Evolutionary conservation across 2,329 filamentous ascomycete genomes (phyloP).

Genomic region (Penicillium sp.): DNA sequence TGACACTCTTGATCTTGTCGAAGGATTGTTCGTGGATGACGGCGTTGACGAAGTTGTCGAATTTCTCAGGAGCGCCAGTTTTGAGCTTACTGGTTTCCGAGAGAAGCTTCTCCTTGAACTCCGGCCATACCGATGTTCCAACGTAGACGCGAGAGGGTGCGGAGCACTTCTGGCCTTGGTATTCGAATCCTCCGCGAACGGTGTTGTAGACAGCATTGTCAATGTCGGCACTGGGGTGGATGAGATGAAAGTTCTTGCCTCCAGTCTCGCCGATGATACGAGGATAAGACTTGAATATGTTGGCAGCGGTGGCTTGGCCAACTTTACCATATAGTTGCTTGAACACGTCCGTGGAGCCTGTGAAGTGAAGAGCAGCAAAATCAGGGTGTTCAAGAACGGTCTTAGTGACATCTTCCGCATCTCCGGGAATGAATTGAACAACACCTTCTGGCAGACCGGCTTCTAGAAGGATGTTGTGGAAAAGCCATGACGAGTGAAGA

Average conservation of each 20-base stretch:
- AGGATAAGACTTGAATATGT: conserved; percentile 79
- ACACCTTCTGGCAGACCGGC: conserved; percentile 72
- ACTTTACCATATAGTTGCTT: conserved; percentile 83
- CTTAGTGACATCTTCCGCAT: conserved; percentile 77
- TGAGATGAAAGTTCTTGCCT: conserved; percentile 88
- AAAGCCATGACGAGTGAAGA: conserved; percentile 75
- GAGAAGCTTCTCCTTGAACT: no score
- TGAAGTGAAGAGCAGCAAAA: conserved; percentile 92
- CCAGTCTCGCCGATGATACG: conserved; percentile 87
- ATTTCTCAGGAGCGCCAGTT: no score
- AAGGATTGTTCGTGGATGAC: no score
- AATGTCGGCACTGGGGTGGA: conserved; percentile 73
- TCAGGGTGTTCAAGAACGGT: conserved; percentile 70
- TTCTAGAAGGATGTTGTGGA: conserved; percentile 73
- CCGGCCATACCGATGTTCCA: no score
- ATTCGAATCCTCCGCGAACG: conserved; percentile 83
- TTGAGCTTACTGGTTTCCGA: no score
- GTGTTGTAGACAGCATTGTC: conserved; percentile 77
- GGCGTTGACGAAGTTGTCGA: no score
- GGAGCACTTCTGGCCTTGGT: conserved; percentile 87
- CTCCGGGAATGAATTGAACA: conserved; percentile 87
- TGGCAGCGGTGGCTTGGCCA: conserved; percentile 71
- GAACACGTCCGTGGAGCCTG: conserved; percentile 88
- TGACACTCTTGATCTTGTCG: no score
- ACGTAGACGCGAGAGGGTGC: conserved; percentile 79